Base-by-base conservation (phyloP, 2,329 filamentous ascomycete genomes). In the Curvularia hawaiiensis region DNA sequence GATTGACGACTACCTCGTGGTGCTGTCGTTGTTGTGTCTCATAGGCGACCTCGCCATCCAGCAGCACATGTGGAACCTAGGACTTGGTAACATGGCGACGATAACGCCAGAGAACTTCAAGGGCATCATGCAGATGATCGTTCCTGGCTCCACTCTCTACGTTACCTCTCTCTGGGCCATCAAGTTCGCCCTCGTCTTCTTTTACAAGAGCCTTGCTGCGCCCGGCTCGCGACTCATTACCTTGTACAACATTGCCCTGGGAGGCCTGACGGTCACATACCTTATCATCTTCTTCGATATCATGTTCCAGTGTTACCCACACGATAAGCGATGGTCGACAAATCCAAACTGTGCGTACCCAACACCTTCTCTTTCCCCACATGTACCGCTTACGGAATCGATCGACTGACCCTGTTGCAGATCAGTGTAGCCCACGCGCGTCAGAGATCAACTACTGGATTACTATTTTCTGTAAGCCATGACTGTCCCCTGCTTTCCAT, bases 91-190 rank as follows among this genome's bases (percentile, higher is more conserved):
- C 44, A 65, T 68, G 59, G 52, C 61, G 1, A 54, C 39, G 2
- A 52, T 64, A 26, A 33, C 54, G 14, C 50, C 50, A 16, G 50
- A 44, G 11, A 56, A 70, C 14, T 53, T 70, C 39, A 62, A 67
- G 46, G 58, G 61, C 18, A 70, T 69, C 56, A 62, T 65, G 58
- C 61, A 70, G 41, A 77, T 78, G 72, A 78, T 78, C 30, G 67
- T 78, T 0, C 77, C 77, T 1, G 77, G 77, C 14, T 79, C 77
- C 1, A 68, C 74, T 2, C 70, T 79, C 2, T 79, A 79, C 45
- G 75, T 79, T 0, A 64, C 77, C 3, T 78, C 77, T 3, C 56
- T 79, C 5, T 79, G 77, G 77, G 65, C 75, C 12, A 75, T 79
- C 64, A 79, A 79, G 47, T 65, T 78, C 6, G 76, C 77, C 4